Evolutionary conservation across 495 filamentous ascomycete genomes (phyloP).

Genomic region (Parmelia sp.): DNA sequence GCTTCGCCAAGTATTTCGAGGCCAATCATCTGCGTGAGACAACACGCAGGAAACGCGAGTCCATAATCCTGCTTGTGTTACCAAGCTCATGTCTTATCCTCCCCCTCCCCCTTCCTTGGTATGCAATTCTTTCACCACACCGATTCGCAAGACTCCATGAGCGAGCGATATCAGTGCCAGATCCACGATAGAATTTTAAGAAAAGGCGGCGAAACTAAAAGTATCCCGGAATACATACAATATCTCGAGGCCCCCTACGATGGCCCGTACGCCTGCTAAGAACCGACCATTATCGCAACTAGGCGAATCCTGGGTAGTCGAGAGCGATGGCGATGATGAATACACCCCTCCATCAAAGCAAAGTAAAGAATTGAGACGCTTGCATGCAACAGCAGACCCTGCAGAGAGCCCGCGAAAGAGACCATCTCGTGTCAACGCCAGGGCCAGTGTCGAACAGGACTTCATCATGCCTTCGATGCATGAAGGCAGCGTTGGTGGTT

Average conservation of each 20-base stretch:
- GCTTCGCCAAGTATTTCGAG: slow-evolving; percentile 6
- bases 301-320: slow-evolving; percentile 38
- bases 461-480: slow-evolving; percentile 45
- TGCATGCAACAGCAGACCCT: slow-evolving; percentile 11
- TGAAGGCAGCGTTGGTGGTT: slow-evolving; percentile 31
- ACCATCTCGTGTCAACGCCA: slow-evolving; percentile 26
- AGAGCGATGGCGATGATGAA: slow-evolving; percentile 29
- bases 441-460: slow-evolving; percentile 34
- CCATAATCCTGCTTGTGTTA: background rate
- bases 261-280: slow-evolving; percentile 24
- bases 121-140: background rate
- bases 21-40: background rate
- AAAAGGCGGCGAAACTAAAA: background rate
- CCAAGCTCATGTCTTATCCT: no score
- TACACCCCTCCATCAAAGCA: slow-evolving; percentile 19
- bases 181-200: background rate
- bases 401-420: slow-evolving; percentile 21
- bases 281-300: slow-evolving; percentile 25
- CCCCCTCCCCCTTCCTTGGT: background rate
- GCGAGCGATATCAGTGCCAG: background rate
- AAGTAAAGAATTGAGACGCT: slow-evolving; percentile 10
- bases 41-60: background rate
- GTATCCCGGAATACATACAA: background rate
- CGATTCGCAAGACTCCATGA: background rate
- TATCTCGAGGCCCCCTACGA: background rate